Evolutionary conservation across 176 grass and related monocot genomes (phyloP).

Genomic region (Oropetium thomaeum): DNA sequence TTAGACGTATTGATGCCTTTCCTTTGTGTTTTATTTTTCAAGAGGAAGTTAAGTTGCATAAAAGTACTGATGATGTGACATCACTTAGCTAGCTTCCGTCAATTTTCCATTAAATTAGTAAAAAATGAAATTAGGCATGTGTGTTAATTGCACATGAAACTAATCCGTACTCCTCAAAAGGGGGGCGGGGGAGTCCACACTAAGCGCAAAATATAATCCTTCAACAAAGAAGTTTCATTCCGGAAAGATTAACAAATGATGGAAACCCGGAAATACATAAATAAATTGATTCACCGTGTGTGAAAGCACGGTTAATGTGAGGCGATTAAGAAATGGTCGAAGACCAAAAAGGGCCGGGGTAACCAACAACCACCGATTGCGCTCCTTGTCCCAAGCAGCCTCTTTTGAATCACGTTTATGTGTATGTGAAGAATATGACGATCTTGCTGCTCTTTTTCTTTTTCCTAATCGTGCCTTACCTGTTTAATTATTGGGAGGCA

Average conservation of each 20-base stretch:
- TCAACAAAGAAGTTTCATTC: not conserved
- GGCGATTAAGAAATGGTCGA: constrained; percentile 1
- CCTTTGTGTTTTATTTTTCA: not conserved
- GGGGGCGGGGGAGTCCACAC: not conserved
- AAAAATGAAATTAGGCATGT: not conserved
- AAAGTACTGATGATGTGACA: not conserved
- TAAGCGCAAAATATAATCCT: not conserved
- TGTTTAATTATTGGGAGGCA: not conserved
- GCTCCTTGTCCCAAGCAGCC: not conserved
- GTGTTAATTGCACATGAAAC: constrained; percentile 7
- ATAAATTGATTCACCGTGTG: constrained; percentile 5
- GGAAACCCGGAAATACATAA: not conserved
- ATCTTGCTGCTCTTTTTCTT: not conserved
- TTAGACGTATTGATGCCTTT: not conserved
- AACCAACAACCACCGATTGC: not conserved
- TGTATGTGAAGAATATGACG: not conserved
- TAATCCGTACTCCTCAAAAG: not conserved
- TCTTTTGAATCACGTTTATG: constrained; percentile 6
- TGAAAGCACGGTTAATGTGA: constrained; percentile 31
- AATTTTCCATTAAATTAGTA: not conserved
- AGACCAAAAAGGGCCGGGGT: not conserved
- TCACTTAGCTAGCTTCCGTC: not conserved
- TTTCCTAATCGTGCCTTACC: too few species aligned
- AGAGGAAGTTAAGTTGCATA: not conserved
- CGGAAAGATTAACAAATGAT: not conserved